Evolutionary conservation across 2,329 filamentous ascomycete species (phyloP).

Genomic region (Talaromyces sp.): DNA sequence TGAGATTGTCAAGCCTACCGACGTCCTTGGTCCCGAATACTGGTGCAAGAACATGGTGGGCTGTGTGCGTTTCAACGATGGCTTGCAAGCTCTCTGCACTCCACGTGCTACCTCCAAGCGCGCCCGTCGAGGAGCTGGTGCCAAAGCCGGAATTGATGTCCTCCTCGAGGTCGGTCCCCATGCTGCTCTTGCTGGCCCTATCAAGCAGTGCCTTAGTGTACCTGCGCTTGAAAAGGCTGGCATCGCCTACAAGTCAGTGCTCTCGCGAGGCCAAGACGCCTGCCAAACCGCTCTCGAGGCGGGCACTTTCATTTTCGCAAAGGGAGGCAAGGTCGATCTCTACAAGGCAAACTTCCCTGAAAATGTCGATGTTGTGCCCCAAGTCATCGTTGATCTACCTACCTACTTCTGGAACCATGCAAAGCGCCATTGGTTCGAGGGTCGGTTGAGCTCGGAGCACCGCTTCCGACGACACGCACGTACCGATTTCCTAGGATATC

Average conservation of each 20-base stretch:
- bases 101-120: neutral
- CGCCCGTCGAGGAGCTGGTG: neutral
- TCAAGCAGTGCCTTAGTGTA: slow-evolving; percentile 18
- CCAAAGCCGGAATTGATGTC: slow-evolving; percentile 9
- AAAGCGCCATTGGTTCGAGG: neutral
- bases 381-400: slow-evolving; percentile 8
- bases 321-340: neutral
- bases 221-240: neutral
- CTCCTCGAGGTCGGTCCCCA: slow-evolving; percentile 29
- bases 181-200: slow-evolving; percentile 21
- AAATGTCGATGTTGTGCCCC: neutral
- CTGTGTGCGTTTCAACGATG: slow-evolving; percentile 23
- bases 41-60: slow-evolving; percentile 29
- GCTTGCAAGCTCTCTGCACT: slow-evolving; percentile 7
- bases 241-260: neutral
- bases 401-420: slow-evolving; percentile 4
- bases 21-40: slow-evolving; percentile 16
- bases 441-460: neutral
- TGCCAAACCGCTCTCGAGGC: neutral
- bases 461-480: neutral
- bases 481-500: neutral
- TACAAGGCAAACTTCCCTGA: neutral
- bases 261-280: neutral
- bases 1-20: slow-evolving; percentile 11
- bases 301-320: neutral